These are phyloP conservation scores for Fusarium palustre DNA, from an alignment of 2,329 filamentous ascomycete species.

Conservation along the genomic window DNA sequence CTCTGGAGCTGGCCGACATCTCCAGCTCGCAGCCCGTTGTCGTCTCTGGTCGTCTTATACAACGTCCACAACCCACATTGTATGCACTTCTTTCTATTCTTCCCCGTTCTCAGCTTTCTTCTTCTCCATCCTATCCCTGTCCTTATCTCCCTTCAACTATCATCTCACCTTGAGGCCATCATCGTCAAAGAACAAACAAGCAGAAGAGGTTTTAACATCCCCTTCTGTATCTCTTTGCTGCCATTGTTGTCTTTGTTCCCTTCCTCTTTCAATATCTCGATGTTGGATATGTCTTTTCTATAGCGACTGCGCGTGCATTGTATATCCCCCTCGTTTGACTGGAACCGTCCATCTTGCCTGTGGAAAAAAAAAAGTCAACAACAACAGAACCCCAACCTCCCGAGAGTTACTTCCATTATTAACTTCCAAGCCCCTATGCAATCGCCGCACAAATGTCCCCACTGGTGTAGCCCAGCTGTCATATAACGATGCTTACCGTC, in stretches of 20 bases:
- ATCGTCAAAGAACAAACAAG: neutral
- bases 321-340: conserved; percentile 10
- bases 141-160: neutral
- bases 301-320: neutral
- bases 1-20: conserved; percentile 60
- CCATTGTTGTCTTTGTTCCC: neutral
- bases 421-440: conserved; percentile 16
- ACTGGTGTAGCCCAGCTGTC: conserved; percentile 46
- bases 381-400: conserved; percentile 33
- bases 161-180: neutral
- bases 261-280: neutral
- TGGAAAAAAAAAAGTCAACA: conserved; percentile 32
- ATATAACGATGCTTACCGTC: conserved; percentile 69
- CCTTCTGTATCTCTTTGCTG: neutral
- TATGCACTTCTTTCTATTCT: conserved; percentile 38
- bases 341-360: conserved; percentile 13
- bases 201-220: neutral
- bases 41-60: conserved; percentile 41
- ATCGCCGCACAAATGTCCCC: conserved; percentile 45
- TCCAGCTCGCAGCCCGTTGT: conserved; percentile 54
- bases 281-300: neutral
- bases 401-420: conserved; percentile 11
- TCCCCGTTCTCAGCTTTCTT: conserved; percentile 17
- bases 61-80: conserved; percentile 42
- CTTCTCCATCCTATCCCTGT: neutral